Base-by-base conservation (phyloP, 225 moss, liverwort and hornwort genomes). In the Marchantia polymorpha region DNA sequence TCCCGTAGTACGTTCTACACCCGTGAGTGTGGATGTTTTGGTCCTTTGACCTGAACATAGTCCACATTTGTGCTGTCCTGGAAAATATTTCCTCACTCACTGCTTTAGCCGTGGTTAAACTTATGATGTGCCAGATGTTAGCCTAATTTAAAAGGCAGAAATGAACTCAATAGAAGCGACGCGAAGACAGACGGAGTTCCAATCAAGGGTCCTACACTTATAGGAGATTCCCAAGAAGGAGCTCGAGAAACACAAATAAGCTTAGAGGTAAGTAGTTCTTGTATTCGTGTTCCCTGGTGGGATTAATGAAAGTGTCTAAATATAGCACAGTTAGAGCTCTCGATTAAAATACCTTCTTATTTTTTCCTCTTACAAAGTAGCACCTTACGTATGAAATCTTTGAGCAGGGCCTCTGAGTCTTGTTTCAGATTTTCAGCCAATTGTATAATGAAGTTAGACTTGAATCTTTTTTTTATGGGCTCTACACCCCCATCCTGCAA, bases 181-280 rank as follows among this genome's bases (percentile, higher is more conserved):
- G 48, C 67, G 78, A 61, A 30, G 78, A 39, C 78, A 77, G 52
- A n/a, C 67, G 30, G 77, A 72, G 27, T 55, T 77, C 47, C 77
- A 76, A 55, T 52, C 78, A 52, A 74, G 70, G 27, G 78, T 81
- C 25, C 39, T 29, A 49, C 75, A 85, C 39, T 46, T 70, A 69
- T 79, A 80, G 52, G 82, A 85, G 25, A 54, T 75, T 47, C 31
- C 64, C 9, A 66, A 79, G 53, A 58, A 47, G 27, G 69, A 80
- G 27, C 29, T 39, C 39, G 73, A 72, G 7, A 30, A 31, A 27
- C 82, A 85, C 39, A 48, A 9, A 59, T n/a, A 77, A 48, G 72
- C 82, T 48, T 85, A 52, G 31, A 82, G 80, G 85, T 85, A 82
- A 29, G 23, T 74, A 3, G 54, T 4, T 74, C 54, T 74, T 2